phyloP scores from a whole-genome alignment of 169 alveolate genomes.

The Plasmodium inui region DNA sequence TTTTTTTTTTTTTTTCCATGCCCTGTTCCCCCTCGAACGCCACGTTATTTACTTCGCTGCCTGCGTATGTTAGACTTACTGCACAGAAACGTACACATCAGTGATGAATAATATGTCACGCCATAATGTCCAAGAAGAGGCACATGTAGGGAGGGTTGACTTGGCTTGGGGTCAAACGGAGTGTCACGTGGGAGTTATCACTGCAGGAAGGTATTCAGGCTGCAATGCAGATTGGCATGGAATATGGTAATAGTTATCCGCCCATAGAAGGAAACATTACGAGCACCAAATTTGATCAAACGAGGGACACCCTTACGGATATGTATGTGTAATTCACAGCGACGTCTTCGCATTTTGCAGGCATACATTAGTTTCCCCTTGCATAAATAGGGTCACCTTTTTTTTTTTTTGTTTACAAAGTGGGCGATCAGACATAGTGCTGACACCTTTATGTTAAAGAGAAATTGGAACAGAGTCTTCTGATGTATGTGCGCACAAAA shows the following conservation, averaged over 20 bases:
- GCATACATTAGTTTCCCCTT: background rate
- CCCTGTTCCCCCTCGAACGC: background rate
- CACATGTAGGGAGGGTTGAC: background rate
- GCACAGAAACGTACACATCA: slow-evolving; percentile 7
- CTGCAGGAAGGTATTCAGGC: background rate
- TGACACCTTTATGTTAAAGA: background rate
- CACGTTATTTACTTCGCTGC: slow-evolving; percentile 33
- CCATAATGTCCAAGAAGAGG: background rate
- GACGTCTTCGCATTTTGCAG: background rate
- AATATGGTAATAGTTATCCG: background rate
- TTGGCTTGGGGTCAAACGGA: background rate
- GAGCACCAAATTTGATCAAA: background rate
- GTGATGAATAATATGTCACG: background rate
- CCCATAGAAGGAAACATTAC: background rate
- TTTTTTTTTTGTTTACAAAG: background rate
- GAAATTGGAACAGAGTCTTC: background rate
- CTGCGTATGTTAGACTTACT: slow-evolving; percentile 49
- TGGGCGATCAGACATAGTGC: background rate
- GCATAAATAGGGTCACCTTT: background rate
- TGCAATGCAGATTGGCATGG: background rate
- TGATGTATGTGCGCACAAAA: background rate
- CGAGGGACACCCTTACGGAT: background rate
- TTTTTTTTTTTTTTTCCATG: slow-evolving; percentile 6
- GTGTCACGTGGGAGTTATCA: background rate
- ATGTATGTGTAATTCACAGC: background rate